Evolutionary conservation across 306 rosid species (phyloP), one percentile per base, ranked within the genome.

Genomic region (Echinosophora koreensis): DNA sequence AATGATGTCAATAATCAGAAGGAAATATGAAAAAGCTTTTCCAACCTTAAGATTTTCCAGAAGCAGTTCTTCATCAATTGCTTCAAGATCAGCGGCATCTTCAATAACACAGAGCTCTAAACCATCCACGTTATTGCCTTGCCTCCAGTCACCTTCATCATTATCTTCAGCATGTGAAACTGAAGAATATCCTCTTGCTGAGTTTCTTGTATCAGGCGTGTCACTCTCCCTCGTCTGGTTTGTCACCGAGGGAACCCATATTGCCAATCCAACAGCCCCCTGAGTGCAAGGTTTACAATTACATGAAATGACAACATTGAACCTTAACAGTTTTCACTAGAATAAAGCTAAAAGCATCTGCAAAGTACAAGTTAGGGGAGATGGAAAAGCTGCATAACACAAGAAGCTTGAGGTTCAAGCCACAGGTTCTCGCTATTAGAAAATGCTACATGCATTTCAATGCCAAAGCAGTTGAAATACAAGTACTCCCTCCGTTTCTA

Each of bases 221-320:
- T 95, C 96, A 65, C 64, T 87, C 79, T 89, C 99, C 81, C 89
- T 92, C 17, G 42, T 61, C 78, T 74, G 97, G 76, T 89, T 95
- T 74, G 96, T 78, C 84, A 95, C 97, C 18, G 99, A 91, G 75
- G 99, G 99, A 74, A 95, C 99, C 99, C 99, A 95, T 79, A 95
- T 95, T 77, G 99, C 99, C 90, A 95, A 88, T 77, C 99, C 98
- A 87, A 95, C 99, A 47, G 99, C 99, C 8, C 98, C 99, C 99
- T 95, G 79, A 57, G 73, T 28, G 41, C 66, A 85, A 27, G 64
- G 42, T 74, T 69, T 54, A 60, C 70, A 56, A 59, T 63, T 42
- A 77, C 27, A 74, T 9, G 73, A 49, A 14, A 39, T 8, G 55
- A 58, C 11, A 67, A 72, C 50, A 18, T 22, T 55, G 75, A 84